These are phyloP conservation scores for Rhizopus microsporus DNA, from an alignment of 371 early-diverging fungal species.

Conservation along the genomic window DNA sequence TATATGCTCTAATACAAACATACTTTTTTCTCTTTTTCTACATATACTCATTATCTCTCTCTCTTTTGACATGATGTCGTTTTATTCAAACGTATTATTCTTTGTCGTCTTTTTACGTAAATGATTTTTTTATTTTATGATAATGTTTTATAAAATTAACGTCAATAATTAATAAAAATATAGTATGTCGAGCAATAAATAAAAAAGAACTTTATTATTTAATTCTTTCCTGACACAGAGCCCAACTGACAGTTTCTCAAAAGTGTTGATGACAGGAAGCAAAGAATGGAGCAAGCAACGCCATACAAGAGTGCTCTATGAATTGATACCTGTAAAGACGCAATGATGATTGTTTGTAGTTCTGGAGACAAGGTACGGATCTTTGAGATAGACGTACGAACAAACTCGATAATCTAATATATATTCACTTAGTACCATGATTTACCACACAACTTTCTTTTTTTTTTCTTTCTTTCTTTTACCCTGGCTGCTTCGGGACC, in stretches of 20 bases:
- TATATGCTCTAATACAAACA: no score
- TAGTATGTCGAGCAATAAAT: no score
- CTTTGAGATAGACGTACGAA: conserved; percentile 39
- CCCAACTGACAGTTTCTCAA: conserved; percentile 29
- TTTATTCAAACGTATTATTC: no score
- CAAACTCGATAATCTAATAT: conserved; percentile 36
- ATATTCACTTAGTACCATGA: neutral
- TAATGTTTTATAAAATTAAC: no score
- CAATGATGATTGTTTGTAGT: conserved; percentile 26
- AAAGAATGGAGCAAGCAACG: conserved; percentile 21
- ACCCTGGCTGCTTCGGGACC: conserved; percentile 40
- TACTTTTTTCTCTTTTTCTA: no score
- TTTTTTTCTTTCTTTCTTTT: neutral
- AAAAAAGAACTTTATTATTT: neutral
- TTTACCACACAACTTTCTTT: neutral
- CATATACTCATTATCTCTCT: no score
- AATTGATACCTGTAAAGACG: conserved; percentile 20
- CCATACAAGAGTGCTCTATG: conserved; percentile 26
- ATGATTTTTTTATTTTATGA: no score
- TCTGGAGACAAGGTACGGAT: conserved; percentile 31
- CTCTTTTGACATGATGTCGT: no score
- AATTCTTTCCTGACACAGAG: neutral
- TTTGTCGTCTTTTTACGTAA: no score
- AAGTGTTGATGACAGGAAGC: conserved; percentile 18
- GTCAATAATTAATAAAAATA: no score